Evolutionary conservation across 2,329 filamentous ascomycete genomes (phyloP).

Genomic region (Penicillium griseofulvum): DNA sequence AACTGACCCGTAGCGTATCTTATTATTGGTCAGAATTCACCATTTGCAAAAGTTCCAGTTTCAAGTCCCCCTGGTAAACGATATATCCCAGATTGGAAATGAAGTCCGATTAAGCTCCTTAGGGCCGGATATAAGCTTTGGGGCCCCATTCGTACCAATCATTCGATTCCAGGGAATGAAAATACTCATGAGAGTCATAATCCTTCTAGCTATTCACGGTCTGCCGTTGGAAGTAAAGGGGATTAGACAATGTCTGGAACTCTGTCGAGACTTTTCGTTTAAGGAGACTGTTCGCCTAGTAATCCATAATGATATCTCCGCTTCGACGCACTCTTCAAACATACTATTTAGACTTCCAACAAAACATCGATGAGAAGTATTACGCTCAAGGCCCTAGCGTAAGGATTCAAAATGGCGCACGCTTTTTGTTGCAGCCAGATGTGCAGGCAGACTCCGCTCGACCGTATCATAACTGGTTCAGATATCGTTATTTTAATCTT

Average conservation of each 20-base stretch:
- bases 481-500: conserved; percentile 5
- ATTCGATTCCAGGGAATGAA: not conserved
- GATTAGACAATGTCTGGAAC: not conserved
- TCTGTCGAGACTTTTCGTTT: not conserved
- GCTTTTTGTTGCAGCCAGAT: conserved; percentile 8
- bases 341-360: conserved; percentile 6
- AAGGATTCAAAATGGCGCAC: conserved; percentile 1
- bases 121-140: not conserved
- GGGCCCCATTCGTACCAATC: not conserved
- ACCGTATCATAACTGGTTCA: conserved; percentile 16
- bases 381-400: not conserved
- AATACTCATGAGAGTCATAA: not conserved
- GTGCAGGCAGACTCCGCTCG: conserved; percentile 14
- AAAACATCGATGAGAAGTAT: not conserved
- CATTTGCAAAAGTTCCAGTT: not conserved
- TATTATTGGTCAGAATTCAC: not conserved
- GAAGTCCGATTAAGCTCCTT: not conserved
- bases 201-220: not conserved
- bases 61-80: not conserved
- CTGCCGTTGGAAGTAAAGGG: not conserved
- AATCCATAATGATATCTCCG: not conserved
- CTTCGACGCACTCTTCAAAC: conserved; percentile 3
- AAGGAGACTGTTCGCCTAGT: not conserved
- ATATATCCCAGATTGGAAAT: not conserved
- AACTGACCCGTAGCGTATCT: not conserved